These are phyloP conservation scores for Blastocystis sp. DNA, from an alignment of 352 stramenopile species.

Conservation along the genomic window DNA sequence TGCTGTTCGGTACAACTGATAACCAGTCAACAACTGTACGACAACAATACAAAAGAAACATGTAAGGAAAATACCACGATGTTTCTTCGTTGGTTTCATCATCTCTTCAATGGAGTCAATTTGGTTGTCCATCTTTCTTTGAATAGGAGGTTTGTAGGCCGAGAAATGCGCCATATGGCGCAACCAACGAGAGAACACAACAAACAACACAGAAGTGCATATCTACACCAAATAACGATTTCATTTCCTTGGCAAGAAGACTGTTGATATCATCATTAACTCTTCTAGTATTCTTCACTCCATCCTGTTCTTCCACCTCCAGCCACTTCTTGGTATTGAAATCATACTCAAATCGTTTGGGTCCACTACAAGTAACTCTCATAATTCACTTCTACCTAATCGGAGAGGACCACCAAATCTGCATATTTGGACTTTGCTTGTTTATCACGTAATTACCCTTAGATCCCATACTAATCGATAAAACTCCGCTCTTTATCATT, in stretches of 20 bases:
- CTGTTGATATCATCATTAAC: slow-evolving; percentile 70
- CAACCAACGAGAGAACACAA: not conserved
- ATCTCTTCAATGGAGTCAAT: slow-evolving; percentile 36
- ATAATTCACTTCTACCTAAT: slow-evolving; percentile 69
- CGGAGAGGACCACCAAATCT: slow-evolving; percentile 92
- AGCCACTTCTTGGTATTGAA: slow-evolving; percentile 71
- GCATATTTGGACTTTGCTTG: slow-evolving; percentile 89
- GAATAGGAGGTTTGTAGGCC: not conserved
- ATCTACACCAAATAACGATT: slow-evolving; percentile 72
- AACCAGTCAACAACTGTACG: not conserved
- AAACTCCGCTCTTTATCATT: slow-evolving; percentile 79
- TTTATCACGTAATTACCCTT: slow-evolving; percentile 92
- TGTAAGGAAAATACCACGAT: slow-evolving; percentile 12
- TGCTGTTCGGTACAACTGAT: not conserved
- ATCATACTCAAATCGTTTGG: slow-evolving; percentile 80
- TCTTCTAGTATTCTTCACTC: slow-evolving; percentile 56
- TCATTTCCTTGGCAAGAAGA: slow-evolving; percentile 73
- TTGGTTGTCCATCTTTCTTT: not conserved
- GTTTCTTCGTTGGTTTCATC: slow-evolving; percentile 46
- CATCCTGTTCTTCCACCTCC: slow-evolving; percentile 73
- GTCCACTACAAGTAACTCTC: slow-evolving; percentile 67
- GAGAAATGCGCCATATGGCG: not conserved
- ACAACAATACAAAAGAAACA: slow-evolving; percentile 27
- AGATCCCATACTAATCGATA: slow-evolving; percentile 84
- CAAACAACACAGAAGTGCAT: slow-evolving; percentile 28